Conservation (phyloP, 441 rosid genomes). For the Adansonia rubrostipa region DNA sequence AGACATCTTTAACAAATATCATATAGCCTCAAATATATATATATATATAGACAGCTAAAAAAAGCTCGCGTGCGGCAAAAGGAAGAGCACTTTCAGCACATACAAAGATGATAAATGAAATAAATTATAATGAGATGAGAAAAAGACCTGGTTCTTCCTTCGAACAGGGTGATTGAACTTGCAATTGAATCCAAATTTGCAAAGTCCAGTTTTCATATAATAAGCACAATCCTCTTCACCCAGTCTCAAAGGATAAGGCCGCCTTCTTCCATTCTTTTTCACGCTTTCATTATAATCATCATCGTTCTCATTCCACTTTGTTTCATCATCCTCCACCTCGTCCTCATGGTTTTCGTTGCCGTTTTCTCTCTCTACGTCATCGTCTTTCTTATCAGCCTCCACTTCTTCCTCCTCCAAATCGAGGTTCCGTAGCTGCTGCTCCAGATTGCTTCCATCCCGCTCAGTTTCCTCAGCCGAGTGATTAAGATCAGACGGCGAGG, state of each 20-base stretch:
- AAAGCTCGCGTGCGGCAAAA: not conserved
- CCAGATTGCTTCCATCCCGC: conserved; percentile 20
- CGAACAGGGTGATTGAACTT: conserved; percentile 84
- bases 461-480: conserved; percentile 27
- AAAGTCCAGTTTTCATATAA: conserved; percentile 70
- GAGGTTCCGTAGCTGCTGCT: conserved; percentile 34
- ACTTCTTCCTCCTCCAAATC: conserved; percentile 30
- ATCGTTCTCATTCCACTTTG: conserved; percentile 26
- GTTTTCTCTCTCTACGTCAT: conserved; percentile 18
- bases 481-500: conserved; percentile 33
- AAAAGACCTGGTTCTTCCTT: conserved; percentile 55
- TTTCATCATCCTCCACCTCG: conserved; percentile 31
- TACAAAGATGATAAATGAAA: not conserved
- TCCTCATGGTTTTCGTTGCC: conserved; percentile 23
- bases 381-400: conserved; percentile 28
- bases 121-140: not conserved
- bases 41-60: not conserved
- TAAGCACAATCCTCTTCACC: conserved; percentile 72
- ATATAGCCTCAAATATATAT: not conserved
- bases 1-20: not conserved
- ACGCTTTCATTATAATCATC: conserved; percentile 32
- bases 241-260: conserved; percentile 66
- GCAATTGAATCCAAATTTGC: conserved; percentile 81
- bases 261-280: conserved; percentile 37
- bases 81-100: not conserved